Evolutionary conservation across 2,329 filamentous ascomycete genomes (phyloP).

Genomic region (Cladosporium cucumerinum): DNA sequence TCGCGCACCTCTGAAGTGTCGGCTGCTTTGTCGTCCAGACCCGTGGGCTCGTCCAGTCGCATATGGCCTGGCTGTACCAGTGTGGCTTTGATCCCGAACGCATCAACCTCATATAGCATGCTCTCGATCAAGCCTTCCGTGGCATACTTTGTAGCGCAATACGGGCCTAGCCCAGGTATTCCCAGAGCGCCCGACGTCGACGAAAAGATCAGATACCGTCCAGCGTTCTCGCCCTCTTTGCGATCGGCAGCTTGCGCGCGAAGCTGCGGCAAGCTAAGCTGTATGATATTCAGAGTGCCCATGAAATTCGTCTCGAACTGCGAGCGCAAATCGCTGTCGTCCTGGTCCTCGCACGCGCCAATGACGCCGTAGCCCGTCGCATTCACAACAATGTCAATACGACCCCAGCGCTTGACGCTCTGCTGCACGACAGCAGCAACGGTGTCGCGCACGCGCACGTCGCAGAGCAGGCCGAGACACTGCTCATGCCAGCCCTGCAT

Average conservation of each 20-base stretch:
- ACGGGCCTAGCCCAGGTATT: conserved; percentile 86
- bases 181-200: conserved; percentile 89
- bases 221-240: conserved; percentile 40
- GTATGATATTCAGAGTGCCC: conserved; percentile 89
- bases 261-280: conserved; percentile 83
- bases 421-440: conserved; percentile 68
- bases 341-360: conserved; percentile 92
- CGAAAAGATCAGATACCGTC: conserved; percentile 91
- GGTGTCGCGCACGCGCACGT: conserved; percentile 78
- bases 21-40: conserved; percentile 31
- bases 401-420: conserved; percentile 66
- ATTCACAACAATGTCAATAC: conserved; percentile 85
- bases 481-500: conserved; percentile 70
- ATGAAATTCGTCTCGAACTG: conserved; percentile 99
- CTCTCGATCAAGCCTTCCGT: conserved; percentile 94
- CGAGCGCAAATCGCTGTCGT: conserved; percentile 88
- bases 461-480: conserved; percentile 79
- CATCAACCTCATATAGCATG: conserved; percentile 92
- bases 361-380: conserved; percentile 95
- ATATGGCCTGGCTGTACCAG: conserved; percentile 89
- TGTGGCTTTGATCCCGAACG: conserved; percentile 89
- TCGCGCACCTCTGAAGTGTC: conserved; percentile 17
- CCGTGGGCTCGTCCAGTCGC: conserved; percentile 70
- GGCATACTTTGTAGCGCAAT: conserved; percentile 96
- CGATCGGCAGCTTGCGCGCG: conserved; percentile 57